These are phyloP conservation scores for Hypoxylon sp. DNA, from an alignment of 2,329 filamentous ascomycete genomes.

Conservation along the genomic window DNA sequence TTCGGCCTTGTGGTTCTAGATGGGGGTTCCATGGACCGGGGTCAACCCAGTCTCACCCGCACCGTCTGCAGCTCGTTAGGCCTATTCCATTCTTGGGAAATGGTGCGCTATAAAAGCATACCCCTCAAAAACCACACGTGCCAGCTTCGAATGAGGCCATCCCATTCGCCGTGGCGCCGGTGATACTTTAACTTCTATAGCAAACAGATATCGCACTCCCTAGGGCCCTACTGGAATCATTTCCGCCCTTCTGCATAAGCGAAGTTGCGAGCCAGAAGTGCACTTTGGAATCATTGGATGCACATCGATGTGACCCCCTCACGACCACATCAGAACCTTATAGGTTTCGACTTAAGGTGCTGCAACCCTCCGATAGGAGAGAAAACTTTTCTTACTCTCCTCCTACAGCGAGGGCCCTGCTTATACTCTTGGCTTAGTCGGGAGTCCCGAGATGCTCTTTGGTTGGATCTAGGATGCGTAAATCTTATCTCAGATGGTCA, in stretches of 20 bases:
- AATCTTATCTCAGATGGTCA: slow-evolving; percentile 39
- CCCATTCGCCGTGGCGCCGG: neutral
- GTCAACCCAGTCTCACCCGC: slow-evolving; percentile 4
- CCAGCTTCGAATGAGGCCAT: slow-evolving; percentile 11
- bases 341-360: slow-evolving; percentile 39
- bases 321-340: slow-evolving; percentile 31
- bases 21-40: slow-evolving; percentile 5
- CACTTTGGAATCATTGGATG: slow-evolving; percentile 3
- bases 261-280: slow-evolving; percentile 1
- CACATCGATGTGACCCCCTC: slow-evolving; percentile 12
- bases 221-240: slow-evolving; percentile 7
- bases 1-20: slow-evolving; percentile 8
- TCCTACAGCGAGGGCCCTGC: slow-evolving; percentile 13
- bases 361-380: slow-evolving; percentile 23
- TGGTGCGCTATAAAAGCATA: slow-evolving; percentile 5
- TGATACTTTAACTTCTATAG: slow-evolving; percentile 1
- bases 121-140: slow-evolving; percentile 14
- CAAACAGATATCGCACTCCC: slow-evolving; percentile 11
- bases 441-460: slow-evolving; percentile 18
- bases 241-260: slow-evolving; percentile 2
- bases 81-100: slow-evolving; percentile 7
- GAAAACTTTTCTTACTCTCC: slow-evolving; percentile 6
- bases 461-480: slow-evolving; percentile 17
- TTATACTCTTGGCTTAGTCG: slow-evolving; percentile 13
- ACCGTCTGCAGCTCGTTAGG: slow-evolving; percentile 12